phyloP scores from a whole-genome alignment of 2,329 filamentous ascomycete species.

The Spiromastix sp. region DNA sequence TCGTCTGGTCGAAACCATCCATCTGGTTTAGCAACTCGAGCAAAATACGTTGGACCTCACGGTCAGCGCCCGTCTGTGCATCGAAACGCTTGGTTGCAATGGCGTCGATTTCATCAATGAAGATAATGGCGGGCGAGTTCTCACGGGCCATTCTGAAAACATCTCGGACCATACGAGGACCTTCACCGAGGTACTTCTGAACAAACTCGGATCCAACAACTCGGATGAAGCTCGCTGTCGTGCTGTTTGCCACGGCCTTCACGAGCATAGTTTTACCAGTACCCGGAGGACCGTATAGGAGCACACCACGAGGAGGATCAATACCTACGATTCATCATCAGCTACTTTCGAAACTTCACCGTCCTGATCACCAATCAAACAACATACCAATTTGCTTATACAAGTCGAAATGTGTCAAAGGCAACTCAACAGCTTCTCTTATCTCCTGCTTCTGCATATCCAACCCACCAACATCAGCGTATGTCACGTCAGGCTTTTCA shows the following conservation, averaged over 20 bases:
- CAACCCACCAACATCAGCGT: slow-evolving; percentile 91
- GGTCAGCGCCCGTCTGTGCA: slow-evolving; percentile 92
- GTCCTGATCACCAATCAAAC: too few relatives aligned
- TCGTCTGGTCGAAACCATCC: slow-evolving; percentile 98
- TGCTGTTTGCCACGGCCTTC: slow-evolving; percentile 97
- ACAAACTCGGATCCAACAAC: slow-evolving; percentile 98
- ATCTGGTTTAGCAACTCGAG: slow-evolving; percentile 98
- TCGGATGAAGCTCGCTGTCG: slow-evolving; percentile 94
- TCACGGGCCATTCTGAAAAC: slow-evolving; percentile 98
- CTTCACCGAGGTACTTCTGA: slow-evolving; percentile 96
- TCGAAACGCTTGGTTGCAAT: slow-evolving; percentile 99
- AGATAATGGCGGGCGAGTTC: slow-evolving; percentile 97
- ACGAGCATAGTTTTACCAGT: slow-evolving; percentile 97
- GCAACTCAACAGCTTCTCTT: slow-evolving; percentile 90
- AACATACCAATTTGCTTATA: slow-evolving; percentile 86
- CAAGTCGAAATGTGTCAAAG: slow-evolving; percentile 92
- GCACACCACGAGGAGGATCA: slow-evolving; percentile 88
- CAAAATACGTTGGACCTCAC: slow-evolving; percentile 96
- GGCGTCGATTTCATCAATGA: slow-evolving; percentile 98
- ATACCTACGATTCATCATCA: slow-evolving; percentile 44
- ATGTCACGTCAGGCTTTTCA: slow-evolving; percentile 97
- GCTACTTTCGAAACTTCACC: too few relatives aligned
- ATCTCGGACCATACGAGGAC: slow-evolving; percentile 96
- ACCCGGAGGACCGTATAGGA: slow-evolving; percentile 91
- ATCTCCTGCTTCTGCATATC: slow-evolving; percentile 99